Evolutionary conservation across 2,329 filamentous ascomycete genomes (phyloP).

Genomic region (Nothomitra cinnamomea): DNA sequence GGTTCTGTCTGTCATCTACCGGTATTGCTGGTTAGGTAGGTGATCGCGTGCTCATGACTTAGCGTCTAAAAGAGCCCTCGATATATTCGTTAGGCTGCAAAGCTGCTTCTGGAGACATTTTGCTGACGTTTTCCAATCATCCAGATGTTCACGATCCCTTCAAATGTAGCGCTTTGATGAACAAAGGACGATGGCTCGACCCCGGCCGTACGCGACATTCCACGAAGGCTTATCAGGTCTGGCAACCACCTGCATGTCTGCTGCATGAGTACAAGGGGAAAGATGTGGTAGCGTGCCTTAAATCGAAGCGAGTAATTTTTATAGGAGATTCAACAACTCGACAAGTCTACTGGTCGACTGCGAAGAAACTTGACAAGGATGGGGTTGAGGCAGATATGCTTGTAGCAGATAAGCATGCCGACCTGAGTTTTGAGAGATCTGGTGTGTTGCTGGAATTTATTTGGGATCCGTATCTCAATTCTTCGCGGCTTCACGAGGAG

Average conservation of each 20-base stretch:
- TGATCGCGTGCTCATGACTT: conserved; percentile 14
- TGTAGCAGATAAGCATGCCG: conserved; percentile 26
- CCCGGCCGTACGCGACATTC: conserved; percentile 17
- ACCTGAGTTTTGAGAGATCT: conserved; percentile 27
- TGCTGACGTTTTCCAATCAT: no score
- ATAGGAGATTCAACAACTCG: conserved; percentile 43
- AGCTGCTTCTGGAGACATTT: no score
- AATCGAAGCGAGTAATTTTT: conserved; percentile 36
- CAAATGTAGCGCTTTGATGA: conserved; percentile 35
- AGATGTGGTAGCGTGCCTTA: conserved; percentile 37
- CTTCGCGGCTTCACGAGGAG: conserved; percentile 25
- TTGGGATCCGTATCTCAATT: conserved; percentile 47
- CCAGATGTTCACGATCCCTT: conserved; percentile 29
- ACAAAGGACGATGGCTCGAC: conserved; percentile 34
- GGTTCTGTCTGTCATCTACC: conserved; percentile 6
- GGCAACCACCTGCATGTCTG: conserved; percentile 44
- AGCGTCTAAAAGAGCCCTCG: background rate
- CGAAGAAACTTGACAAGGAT: conserved; percentile 27
- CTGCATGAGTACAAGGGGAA: conserved; percentile 35
- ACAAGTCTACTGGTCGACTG: conserved; percentile 42
- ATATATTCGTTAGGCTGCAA: no score
- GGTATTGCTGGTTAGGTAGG: conserved; percentile 9
- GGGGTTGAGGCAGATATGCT: conserved; percentile 21
- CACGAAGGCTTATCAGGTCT: conserved; percentile 27
- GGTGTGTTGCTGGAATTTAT: conserved; percentile 36